Base-by-base conservation (phyloP, 1,284 basidiomycete genomes). In the Erythrobasidium hasegawianum region DNA sequence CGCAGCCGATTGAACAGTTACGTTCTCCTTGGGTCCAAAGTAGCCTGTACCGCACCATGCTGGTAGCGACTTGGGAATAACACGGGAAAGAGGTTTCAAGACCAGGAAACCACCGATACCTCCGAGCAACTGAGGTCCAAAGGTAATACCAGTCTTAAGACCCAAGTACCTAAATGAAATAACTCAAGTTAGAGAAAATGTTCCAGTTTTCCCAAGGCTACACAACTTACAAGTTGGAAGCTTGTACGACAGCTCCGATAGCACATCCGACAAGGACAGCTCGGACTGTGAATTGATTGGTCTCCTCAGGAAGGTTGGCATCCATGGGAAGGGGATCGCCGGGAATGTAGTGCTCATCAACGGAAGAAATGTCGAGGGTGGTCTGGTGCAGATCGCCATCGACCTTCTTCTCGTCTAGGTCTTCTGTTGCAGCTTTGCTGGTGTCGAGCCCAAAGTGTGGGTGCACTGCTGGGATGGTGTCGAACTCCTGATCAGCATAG, bases 11-110 rank as follows among this genome's bases (percentile, higher is more conserved):
- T 84, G 83, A 29, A 83, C 81, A 4, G 82, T 84, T 74, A 83
- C 84, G 75, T 87, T 86, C 74, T 87, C 85, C 75, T 84, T 84
- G 26, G 85, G 85, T 41, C 85, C 85, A 72, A 87, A 87, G 68
- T 81, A 78, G 13, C 84, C 85, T 43, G 84, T 84, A 29, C 84
- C 79, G 54, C 83, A 71, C 62, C 79, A 77, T 64, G 80, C 79
- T 7, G 81, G 84, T 39, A 83, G 70, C 1, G 80, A 75, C 59
- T 77, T 82, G 18, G 62, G 62, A 1, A 65, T 65, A 10, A 65
- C 43, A 20, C 45, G 41, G 16, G 83, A 82, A 24, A 86, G 70
- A 2, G 84, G 79, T 72, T 87, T 86, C 69, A 87, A 77, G 71
- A 85, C 84, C 26, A 83, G 84, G 74, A 83, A 86, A 70, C 85